Evolutionary conservation across 1,284 basidiomycete species (phyloP), one percentile per base, ranked within the genome.

Genomic region (Melanopsichium pennsylvanicum): DNA sequence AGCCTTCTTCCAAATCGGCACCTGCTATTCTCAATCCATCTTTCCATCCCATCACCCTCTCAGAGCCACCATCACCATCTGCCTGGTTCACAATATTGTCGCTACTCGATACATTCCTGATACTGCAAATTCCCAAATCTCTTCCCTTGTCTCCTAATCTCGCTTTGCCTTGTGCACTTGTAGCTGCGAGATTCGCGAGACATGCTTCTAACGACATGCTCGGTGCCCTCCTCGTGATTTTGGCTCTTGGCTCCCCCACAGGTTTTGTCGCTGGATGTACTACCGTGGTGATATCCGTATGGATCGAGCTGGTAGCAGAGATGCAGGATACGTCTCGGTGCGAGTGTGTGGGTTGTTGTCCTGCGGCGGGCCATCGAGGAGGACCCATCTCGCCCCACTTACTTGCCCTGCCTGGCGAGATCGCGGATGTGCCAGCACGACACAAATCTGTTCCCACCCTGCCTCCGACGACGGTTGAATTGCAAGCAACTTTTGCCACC

Each of bases 311-410:
- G 23, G 25, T 57, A 6, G 50, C 42, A 16, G 64, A 61, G 33
- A 68, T 35, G 64, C 66, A 51, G 7, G 66, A 69, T 6, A 62
- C 49, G 26, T 68, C 58, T 10, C 64, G 56, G 2, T 67, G 46
- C 5, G 32, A 19, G 18, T 56, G 47, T 10, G 26, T 10, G 5
- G 52, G 19, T 19, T 56, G 42, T 18, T 55, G 60, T 31, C 48
- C 50, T 9, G 57, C 41, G 15, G 43, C 57, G 2, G 67, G 56
- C 67, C 67, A 70, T 2, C 56, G 50, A 11, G 67, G 67, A 13
- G 67, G 67, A 15, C 67, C 67, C 67, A 70, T 70, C 19, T 64
- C 67, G 0, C 67, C 67, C 67, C 67, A 70, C 49, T 70, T 70
- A 39, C 67, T 70, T 9, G 60, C 60, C 32, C 67, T 38, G 16